These are phyloP conservation scores for Macaranga tanarius DNA, from an alignment of 441 rosid genomes.

Conservation along the genomic window DNA sequence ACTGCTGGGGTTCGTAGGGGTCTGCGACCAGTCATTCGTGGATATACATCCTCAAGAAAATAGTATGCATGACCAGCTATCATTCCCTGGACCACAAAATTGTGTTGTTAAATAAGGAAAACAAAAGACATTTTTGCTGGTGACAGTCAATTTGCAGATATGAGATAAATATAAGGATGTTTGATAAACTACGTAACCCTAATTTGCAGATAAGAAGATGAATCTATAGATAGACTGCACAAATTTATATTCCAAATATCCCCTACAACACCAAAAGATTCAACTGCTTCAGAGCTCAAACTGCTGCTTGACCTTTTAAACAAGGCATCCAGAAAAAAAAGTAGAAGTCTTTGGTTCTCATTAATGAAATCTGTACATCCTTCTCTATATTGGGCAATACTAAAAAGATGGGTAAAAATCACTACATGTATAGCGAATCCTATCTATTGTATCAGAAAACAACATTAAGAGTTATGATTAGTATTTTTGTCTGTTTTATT, in stretches of 20 bases:
- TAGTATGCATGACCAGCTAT: slow-evolving; percentile 98
- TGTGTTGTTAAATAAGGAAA: slow-evolving; percentile 2
- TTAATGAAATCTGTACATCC: background rate
- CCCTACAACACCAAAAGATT: background rate
- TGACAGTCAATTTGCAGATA: background rate
- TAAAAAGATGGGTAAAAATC: background rate
- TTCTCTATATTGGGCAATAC: background rate
- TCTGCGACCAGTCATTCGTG: slow-evolving; percentile 83
- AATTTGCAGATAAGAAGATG: background rate
- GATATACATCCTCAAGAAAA: slow-evolving; percentile 95
- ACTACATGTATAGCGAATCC: background rate
- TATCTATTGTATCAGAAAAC: background rate
- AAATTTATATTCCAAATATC: too few relatives aligned
- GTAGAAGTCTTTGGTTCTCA: background rate
- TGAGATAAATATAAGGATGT: background rate
- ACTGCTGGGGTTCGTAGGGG: slow-evolving; percentile 88
- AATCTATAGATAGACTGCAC: background rate
- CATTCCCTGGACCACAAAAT: slow-evolving; percentile 73
- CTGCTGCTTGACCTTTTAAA: background rate
- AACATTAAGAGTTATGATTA: background rate
- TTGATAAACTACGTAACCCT: background rate
- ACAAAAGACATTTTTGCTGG: background rate
- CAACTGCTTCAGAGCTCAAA: slow-evolving; percentile 4
- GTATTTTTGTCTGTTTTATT: background rate
- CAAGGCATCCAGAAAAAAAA: background rate